Evolutionary conservation across 805 yeast species (phyloP).

Genomic region (Citeromyces nyonsensis): DNA sequence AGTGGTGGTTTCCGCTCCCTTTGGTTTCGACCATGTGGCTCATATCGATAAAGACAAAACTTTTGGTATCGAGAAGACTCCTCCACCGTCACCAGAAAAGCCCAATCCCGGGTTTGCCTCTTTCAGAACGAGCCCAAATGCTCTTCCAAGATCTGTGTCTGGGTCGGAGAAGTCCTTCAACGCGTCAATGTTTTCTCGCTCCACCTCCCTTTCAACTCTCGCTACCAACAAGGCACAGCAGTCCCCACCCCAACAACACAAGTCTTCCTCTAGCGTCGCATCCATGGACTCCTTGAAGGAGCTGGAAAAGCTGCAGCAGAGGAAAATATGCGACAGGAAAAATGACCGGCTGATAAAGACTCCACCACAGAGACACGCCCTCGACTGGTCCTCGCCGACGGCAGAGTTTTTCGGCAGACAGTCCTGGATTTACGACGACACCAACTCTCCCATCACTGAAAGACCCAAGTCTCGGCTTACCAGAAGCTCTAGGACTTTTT

Average conservation of each 20-base stretch:
- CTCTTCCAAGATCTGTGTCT: conserved; percentile 3
- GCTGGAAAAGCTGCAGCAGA: conserved; percentile 5
- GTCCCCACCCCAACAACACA: conserved; percentile 3
- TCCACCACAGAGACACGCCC: not conserved
- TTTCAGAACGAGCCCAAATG: conserved; percentile 14
- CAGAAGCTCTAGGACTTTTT: no score
- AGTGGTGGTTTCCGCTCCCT: conserved; percentile 14
- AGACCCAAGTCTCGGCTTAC: no score
- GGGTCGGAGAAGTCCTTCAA: conserved; percentile 5
- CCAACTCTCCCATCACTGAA: not conserved
- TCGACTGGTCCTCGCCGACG: conserved; percentile 3
- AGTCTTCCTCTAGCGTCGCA: not conserved
- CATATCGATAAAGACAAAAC: conserved; percentile 13
- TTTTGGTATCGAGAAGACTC: conserved; percentile 14
- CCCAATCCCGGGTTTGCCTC: conserved; percentile 12
- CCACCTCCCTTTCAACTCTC: conserved; percentile 12
- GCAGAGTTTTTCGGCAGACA: conserved; percentile 4
- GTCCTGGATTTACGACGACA: conserved; percentile 4
- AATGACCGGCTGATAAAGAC: not conserved
- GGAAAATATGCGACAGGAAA: conserved; percentile 1
- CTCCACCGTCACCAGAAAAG: conserved; percentile 3
- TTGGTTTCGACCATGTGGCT: conserved; percentile 15
- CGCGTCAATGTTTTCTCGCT: conserved; percentile 12
- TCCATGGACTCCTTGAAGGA: conserved; percentile 3
- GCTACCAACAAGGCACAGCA: conserved; percentile 7